Base-by-base conservation (phyloP, 2,329 filamentous ascomycete genomes). In the Hypoxylon sp. region DNA sequence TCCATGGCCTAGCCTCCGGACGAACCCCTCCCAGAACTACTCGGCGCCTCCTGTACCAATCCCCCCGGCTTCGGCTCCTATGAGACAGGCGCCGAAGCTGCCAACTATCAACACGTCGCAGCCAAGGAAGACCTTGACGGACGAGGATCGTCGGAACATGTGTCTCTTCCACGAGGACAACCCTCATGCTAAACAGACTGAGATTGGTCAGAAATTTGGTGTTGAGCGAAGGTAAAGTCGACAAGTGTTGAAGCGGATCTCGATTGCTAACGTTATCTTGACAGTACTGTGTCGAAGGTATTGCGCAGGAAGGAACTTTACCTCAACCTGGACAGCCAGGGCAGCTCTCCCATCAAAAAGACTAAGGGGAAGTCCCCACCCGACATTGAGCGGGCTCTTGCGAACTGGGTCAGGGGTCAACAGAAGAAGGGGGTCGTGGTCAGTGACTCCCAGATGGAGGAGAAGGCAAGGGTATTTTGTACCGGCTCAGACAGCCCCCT, bases 211-310 rank as follows among this genome's bases (percentile, higher is more conserved):
- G 63, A 89, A 93, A 77, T 99, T 99, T 80, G 95, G 94, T 33
- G 96, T 99, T 54, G 96, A 99, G 81, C 85, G 96, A 90, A 98
- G 96, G 96, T 98, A 89, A 78, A 81, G 58, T 68, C 22, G 55
- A 63, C 14, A 52, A 51, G 30, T 55, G 71, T 54, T 22, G 30
- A 54, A 56, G 38, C 32, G 40, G 64, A 56, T 30, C 30, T 38
- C 24, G 42, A 63, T 42, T 62, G 73, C 74, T 80, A 73, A 79
- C 75, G 40, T 55, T 42, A 32, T 16, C 57, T 50, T 40, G 74
- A 60, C 78, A 99, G 96, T 81, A 99, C 96, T 50, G 96, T 99
- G n/a, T 99, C 96, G 57, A 99, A 99, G 78, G 96, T 98, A 58
- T 80, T 99, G 69, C 90, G 95, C 56, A 91, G 97, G 75, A 97